phyloP scores from a whole-genome alignment of 148 eudicot genomes.

The Rhododendron ferrugineum region DNA sequence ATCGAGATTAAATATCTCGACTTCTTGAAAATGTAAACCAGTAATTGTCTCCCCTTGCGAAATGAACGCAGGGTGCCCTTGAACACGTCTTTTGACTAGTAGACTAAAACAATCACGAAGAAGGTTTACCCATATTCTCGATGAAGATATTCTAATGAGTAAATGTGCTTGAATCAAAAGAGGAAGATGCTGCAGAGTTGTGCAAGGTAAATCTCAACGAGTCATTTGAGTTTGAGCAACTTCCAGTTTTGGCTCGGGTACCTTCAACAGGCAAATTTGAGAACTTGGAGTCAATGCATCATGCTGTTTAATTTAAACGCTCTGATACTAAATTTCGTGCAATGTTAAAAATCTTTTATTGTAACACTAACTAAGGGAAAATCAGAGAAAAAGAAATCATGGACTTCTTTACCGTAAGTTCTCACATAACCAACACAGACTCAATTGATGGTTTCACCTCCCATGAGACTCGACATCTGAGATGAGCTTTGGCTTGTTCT shows the following conservation, averaged over 20 bases:
- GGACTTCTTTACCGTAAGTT: background rate
- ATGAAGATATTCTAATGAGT: background rate
- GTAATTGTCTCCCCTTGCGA: background rate
- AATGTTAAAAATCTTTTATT: background rate
- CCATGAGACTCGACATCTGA: constrained; percentile 57
- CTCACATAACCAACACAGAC: background rate
- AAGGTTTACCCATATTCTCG: background rate
- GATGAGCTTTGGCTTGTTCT: constrained; percentile 36
- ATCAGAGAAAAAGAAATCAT: background rate
- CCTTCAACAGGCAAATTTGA: background rate
- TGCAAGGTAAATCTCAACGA: background rate
- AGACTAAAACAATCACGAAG: background rate
- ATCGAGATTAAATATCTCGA: background rate
- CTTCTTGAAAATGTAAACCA: no score
- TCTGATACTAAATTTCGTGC: background rate
- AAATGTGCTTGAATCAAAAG: background rate
- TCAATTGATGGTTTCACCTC: constrained; percentile 17
- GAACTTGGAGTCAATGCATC: background rate
- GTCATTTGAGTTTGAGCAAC: background rate
- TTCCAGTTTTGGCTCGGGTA: background rate
- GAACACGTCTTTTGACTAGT: background rate
- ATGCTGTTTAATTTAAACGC: background rate
- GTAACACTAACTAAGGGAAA: background rate
- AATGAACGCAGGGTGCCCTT: background rate
- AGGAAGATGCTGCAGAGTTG: background rate